phyloP scores from a whole-genome alignment of 306 rosid genomes.

The Glycyrrhiza uralensis region DNA sequence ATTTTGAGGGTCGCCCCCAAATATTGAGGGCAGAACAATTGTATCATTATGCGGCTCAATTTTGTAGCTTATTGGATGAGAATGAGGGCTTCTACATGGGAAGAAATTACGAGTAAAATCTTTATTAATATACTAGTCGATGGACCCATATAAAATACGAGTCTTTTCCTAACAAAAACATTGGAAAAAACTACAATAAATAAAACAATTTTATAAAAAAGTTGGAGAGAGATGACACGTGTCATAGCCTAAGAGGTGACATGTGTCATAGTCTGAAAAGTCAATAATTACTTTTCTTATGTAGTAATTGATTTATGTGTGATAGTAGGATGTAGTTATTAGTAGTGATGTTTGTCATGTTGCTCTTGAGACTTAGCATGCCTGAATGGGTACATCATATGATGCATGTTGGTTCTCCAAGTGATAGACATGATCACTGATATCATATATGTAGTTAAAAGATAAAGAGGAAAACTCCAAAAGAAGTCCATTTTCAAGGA shows the following conservation, averaged over 20 bases:
- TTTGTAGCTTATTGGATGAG: conserved; percentile 21
- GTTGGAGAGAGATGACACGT: too few relatives aligned
- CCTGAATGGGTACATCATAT: conserved; percentile 23
- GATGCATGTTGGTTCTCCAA: conserved; percentile 26
- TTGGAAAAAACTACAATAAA: too few relatives aligned
- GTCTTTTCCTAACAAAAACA: too few relatives aligned
- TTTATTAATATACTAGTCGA: conserved; percentile 5
- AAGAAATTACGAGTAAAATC: neutral
- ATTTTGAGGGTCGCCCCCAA: neutral
- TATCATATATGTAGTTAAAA: neutral
- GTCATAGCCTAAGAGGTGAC: too few relatives aligned
- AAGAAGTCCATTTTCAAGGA: conserved; percentile 20
- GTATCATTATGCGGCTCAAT: neutral
- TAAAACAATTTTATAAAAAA: too few relatives aligned
- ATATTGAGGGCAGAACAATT: neutral
- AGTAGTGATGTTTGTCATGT: conserved; percentile 4
- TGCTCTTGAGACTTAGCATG: conserved; percentile 22
- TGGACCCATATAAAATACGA: too few relatives aligned
- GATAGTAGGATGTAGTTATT: conserved; percentile 2
- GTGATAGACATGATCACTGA: conserved; percentile 13
- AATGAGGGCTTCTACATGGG: neutral
- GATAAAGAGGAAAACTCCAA: conserved; percentile 9
- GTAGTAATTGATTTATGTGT: too few relatives aligned
- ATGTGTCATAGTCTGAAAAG: too few relatives aligned
- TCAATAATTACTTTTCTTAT: too few relatives aligned